phyloP scores from a whole-genome alignment of 164 flowering plant species.

The Cinnamomum chago region DNA sequence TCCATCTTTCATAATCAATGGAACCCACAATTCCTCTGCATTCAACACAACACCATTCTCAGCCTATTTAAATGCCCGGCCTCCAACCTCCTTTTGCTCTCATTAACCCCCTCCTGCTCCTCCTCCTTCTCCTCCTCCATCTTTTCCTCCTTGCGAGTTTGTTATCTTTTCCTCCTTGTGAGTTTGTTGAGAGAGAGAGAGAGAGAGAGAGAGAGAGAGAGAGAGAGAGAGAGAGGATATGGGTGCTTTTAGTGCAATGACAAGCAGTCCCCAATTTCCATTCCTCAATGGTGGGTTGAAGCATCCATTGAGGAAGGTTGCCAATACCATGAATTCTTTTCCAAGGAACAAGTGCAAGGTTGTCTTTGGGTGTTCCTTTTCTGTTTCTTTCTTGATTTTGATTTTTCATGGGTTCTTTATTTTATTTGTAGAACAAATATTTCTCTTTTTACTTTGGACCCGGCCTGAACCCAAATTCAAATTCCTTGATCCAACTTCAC shows the following conservation, averaged over 20 bases:
- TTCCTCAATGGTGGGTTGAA: neutral
- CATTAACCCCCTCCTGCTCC: neutral
- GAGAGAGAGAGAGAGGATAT: neutral
- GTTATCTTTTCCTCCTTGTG: neutral
- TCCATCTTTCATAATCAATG: too few species aligned
- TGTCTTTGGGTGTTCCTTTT: neutral
- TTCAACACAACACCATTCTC: neutral
- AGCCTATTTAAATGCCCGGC: neutral
- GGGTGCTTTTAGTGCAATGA: neutral
- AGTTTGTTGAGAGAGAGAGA: neutral
- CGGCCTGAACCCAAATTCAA: too few species aligned
- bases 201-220: neutral
- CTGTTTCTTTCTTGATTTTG: too few species aligned
- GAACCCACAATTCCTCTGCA: neutral
- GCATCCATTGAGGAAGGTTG: neutral
- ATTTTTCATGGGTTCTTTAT: too few species aligned
- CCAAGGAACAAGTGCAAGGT: conserved; percentile 1
- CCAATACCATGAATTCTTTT: neutral
- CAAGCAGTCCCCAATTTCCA: neutral
- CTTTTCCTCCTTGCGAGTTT: neutral
- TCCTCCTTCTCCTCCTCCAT: neutral
- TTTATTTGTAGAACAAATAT: too few species aligned
- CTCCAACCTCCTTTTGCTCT: neutral
- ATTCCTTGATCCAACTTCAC: too few species aligned
- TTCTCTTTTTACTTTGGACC: too few species aligned